Base-by-base conservation (phyloP, 441 rosid species). In the Syzygium malaccense region DNA sequence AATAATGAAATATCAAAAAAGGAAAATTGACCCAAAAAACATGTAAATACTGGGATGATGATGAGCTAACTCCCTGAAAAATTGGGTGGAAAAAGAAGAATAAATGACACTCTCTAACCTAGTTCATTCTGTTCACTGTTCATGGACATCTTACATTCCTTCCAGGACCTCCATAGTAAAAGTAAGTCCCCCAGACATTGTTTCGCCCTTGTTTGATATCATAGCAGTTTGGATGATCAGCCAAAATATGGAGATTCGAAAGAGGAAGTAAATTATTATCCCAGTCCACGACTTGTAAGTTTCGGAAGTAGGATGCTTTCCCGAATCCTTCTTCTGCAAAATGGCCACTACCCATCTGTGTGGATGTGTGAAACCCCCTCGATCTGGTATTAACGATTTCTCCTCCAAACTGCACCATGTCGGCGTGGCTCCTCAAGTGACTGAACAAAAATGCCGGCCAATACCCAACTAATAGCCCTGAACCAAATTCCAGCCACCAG, bases 91-190 rank as follows among this genome's bases (percentile, higher is more conserved):
- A 85, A 20, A 54, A 33, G 18, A 53, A 85, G 41, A 33, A 85
- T 75, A 75, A 41, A 37, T 75, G 83, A 41, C 83, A 23, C 86
- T 30, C 68, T 26, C 86, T 48, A 54, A 57, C 37, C 58, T 37
- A 87, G 32, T 37, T 53, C 55, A 87, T 26, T 55, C 53, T 87
- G n/a, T 79, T 83, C 58, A 57, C 32, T 20, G 26, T 91, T 93
- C 91, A 95, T 89, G 95, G 96, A 89, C 97, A 95, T 79, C 92
- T 92, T 41, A 91, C 92, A 89, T 94, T 95, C 60, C 96, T 94
- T 62, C 97, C 98, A 89, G 98, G 98, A 37, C 98, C 98, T 88
- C 98, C 98, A 88, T 95, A 95, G 87, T 95, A 95, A 90, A 95
- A 95, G 88, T 94, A 95, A 80, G 95, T 95, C 11, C 96, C 98